Evolutionary conservation across 495 filamentous ascomycete genomes (phyloP), one percentile per base, ranked within the genome.

Genomic region (Cercophora scortea): DNA sequence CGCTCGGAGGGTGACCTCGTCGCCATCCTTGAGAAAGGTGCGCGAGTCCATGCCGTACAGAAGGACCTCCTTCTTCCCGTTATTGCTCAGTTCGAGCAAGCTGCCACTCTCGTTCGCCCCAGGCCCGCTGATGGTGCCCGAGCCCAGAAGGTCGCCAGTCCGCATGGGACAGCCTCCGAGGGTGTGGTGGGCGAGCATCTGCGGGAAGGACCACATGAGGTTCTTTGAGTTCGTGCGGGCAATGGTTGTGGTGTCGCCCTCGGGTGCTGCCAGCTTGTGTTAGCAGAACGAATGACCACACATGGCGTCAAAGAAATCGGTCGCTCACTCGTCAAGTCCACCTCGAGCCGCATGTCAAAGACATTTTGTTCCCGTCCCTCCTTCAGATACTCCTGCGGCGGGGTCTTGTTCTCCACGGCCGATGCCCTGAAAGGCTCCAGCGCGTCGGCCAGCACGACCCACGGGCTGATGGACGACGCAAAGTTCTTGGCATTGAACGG

Each of bases 401-500:
- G 68, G 2, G 80, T 79, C 54, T 79, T 71, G 59, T 88, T 86
- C 63, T 83, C 76, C 7, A 90, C 65, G 2, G 77, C 81, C n/a
- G 65, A 56, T 1, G 64, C 56, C 32, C 73, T 60, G 45, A 73
- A 78, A n/a, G 86, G 85, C 67, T 88, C 87, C 34, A 96, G 71
- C 11, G 92, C 90, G 59, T 95, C 90, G 12, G 85, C 70, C 4
- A 93, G 71, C 12, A 97, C 88, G 1, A 97, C 85, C 92, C 92
- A 97, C 0, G 90, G 79, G 49, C 83, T 88, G 54, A 96, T 87
- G 3, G 80, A 87, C 0, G 90, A 93, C n/a, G 83, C 89, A 67
- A 96, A 95, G 66, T 93, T 95, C 78, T 97, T 97, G 6, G 81
- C 75, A 54, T 88, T 92, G 71, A 97, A 96, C 1, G 91, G 91